phyloP scores from a whole-genome alignment of 805 yeast species.

The Metschnikowia koreensis region DNA sequence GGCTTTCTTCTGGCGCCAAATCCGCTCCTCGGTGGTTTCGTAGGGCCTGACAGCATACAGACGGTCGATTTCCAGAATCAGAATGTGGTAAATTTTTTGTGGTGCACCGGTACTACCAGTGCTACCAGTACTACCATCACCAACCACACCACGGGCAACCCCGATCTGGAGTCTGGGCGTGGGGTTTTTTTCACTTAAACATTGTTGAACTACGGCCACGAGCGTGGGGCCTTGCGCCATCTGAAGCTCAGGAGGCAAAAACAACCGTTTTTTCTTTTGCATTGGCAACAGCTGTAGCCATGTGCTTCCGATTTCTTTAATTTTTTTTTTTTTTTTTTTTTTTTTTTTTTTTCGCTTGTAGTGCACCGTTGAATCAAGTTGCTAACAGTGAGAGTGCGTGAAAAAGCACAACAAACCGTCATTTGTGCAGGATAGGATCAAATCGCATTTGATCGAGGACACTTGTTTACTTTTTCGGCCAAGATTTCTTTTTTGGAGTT shows the following conservation, averaged over 20 bases:
- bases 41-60: constrained; percentile 1
- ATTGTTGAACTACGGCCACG: not conserved
- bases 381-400: no score
- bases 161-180: not conserved
- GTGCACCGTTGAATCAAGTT: no score
- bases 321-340: no score
- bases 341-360: no score
- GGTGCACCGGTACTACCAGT: not conserved
- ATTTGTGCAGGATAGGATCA: no score
- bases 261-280: not conserved
- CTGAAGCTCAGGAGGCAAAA: not conserved
- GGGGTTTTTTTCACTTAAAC: not conserved
- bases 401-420: no score
- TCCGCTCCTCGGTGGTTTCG: constrained; percentile 2
- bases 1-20: not conserved
- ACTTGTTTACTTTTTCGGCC: no score
- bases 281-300: not conserved
- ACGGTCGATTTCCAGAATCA: constrained; percentile 1
- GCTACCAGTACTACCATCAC: not conserved
- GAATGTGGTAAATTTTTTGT: not conserved
- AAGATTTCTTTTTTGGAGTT: no score
- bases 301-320: not conserved
- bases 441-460: no score
- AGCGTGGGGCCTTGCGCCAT: not conserved
- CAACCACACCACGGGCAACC: not conserved